phyloP scores from a whole-genome alignment of 257 asterid genomes.

The Solanum phureja region DNA sequence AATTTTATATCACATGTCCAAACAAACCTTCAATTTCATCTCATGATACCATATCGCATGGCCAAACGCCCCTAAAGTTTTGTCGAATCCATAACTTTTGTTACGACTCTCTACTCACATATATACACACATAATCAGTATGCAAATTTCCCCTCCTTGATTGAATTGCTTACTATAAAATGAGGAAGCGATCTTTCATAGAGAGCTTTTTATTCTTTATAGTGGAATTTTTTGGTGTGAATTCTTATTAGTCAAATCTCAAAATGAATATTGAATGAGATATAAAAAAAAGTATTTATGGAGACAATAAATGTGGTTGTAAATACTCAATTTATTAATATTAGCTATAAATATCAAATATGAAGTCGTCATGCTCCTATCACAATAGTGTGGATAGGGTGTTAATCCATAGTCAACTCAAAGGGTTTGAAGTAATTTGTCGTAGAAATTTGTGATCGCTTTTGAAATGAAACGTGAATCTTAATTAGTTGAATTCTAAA shows the following conservation, averaged over 20 bases:
- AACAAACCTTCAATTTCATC: no score
- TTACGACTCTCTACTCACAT: not conserved
- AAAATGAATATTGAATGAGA: not conserved
- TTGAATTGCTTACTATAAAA: not conserved
- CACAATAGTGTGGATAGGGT: not conserved
- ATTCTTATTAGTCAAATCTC: not conserved
- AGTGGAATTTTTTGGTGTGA: not conserved
- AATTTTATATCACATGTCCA: no score
- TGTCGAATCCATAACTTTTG: not conserved
- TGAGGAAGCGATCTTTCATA: not conserved
- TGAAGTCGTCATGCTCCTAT: not conserved
- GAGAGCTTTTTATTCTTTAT: not conserved
- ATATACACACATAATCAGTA: not conserved
- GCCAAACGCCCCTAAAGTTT: not conserved
- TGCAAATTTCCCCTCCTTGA: fast-evolving
- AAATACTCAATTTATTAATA: not conserved
- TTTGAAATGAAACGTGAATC: not conserved
- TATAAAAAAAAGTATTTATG: not conserved
- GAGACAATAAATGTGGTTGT: not conserved
- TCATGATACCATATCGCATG: no score
- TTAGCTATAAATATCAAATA: not conserved
- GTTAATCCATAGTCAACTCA: not conserved
- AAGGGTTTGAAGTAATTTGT: not conserved
- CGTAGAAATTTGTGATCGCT: not conserved
- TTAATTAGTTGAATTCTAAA: not conserved